Conservation (phyloP, 768 basidiomycete species). For the Trametes villosa region DNA sequence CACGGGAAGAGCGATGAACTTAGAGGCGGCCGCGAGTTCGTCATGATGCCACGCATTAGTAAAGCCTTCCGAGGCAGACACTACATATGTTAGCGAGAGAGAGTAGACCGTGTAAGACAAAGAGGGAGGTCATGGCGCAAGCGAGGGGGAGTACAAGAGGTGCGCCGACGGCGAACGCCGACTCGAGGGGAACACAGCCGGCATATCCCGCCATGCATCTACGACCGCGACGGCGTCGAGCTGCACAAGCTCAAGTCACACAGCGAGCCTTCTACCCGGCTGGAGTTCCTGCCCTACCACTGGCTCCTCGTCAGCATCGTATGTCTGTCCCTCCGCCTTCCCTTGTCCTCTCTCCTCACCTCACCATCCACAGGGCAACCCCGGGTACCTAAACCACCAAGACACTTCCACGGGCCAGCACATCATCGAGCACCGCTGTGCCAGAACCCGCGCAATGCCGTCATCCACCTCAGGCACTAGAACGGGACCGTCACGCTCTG, state of each 20-base stretch:
- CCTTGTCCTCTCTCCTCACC: neutral
- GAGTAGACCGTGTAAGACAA: too few species aligned
- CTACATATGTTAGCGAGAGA: too few species aligned
- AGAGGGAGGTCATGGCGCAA: too few species aligned
- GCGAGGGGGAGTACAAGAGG: too few species aligned
- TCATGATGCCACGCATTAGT: too few species aligned
- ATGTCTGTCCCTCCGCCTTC: constrained; percentile 34
- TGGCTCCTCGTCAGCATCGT: constrained; percentile 90
- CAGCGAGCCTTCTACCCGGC: constrained; percentile 84
- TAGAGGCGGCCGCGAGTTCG: too few species aligned
- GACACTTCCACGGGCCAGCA: constrained; percentile 93
- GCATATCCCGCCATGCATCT: too few species aligned
- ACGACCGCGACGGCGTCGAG: constrained; percentile 93
- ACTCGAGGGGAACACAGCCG: too few species aligned
- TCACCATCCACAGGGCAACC: constrained; percentile 64
- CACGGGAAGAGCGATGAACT: too few species aligned
- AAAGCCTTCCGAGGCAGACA: too few species aligned
- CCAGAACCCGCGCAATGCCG: constrained; percentile 92
- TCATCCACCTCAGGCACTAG: constrained; percentile 92
- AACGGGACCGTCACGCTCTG: constrained; percentile 96
- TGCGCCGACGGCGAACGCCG: too few species aligned
- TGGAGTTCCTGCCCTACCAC: constrained; percentile 95
- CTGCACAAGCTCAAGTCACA: constrained; percentile 83
- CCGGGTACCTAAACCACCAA: constrained; percentile 94
- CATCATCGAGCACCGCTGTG: constrained; percentile 89